A percentile compares a stretch with the other conserved stretches of the same genome.
These are phyloP conservation scores for Puccinia coronata DNA, from an alignment of 1,284 basidiomycete genomes.

Conservation along the genomic window DNA sequence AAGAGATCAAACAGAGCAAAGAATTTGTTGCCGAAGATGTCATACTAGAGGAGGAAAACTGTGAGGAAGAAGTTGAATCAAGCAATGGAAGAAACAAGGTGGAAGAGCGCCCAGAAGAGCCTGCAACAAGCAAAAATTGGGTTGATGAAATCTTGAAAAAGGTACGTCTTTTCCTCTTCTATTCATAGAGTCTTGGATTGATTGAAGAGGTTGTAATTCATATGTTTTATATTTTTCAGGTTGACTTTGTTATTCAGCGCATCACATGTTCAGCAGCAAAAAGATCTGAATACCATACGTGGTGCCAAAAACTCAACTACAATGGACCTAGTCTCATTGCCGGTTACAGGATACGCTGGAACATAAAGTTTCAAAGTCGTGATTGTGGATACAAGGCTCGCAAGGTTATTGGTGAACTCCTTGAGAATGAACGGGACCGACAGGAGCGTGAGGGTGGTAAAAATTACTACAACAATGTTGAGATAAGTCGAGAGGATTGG, in stretches of 20 bases:
- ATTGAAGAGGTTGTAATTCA: too few relatives aligned
- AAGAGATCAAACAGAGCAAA: neutral
- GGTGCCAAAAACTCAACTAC: neutral
- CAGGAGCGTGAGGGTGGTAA: neutral
- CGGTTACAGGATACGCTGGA: conserved; percentile 19
- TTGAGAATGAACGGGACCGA: too few relatives aligned
- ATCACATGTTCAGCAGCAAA: conserved; percentile 30
- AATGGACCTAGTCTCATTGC: conserved; percentile 10
- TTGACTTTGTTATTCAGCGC: conserved; percentile 8
- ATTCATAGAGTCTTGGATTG: too few relatives aligned
- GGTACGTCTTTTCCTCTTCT: neutral
- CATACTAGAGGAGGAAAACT: too few relatives aligned
- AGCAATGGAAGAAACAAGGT: too few relatives aligned
- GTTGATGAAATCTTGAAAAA: conserved; percentile 9
- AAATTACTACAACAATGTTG: neutral
- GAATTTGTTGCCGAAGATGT: neutral
- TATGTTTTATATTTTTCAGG: neutral
- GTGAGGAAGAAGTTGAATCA: too few relatives aligned
- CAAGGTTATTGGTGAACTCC: too few relatives aligned
- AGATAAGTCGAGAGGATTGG: neutral
- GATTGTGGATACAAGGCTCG: too few relatives aligned
- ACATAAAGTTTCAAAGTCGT: neutral
- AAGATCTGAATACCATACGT: neutral
- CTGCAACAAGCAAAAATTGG: neutral
- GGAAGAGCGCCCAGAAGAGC: neutral